Evolutionary conservation across 2,329 filamentous ascomycete species (phyloP), one percentile per base, ranked within the genome.

Genomic region (Hypoxylon sp.): DNA sequence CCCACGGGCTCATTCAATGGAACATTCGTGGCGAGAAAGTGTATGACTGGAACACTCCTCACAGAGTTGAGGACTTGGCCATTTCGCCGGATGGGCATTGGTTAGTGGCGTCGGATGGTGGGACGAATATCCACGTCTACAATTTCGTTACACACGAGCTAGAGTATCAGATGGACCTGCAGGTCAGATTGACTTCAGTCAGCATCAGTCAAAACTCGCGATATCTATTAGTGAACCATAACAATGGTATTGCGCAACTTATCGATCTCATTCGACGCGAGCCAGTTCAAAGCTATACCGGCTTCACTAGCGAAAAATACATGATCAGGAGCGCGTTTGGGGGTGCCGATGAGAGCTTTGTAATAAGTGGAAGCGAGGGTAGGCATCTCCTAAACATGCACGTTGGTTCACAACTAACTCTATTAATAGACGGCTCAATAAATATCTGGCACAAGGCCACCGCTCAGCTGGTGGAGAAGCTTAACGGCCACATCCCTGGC

Each of bases 391-490:
- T 11, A 51, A 25, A n/a, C 28, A 14, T 34, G 32, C 19, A 21
- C 17, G 13, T 13, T 32, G 23, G 7, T 19, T 55, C 5, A 14
- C n/a, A 6, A 19, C 68, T 72, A 53, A 72, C 51, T 14, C 2
- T 9, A 46, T 10, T 17, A 25, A 21, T 51, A 86, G 88, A 89
- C 69, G 89, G 89, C 1, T 85, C 87, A 61, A 87, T 98, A 45
- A 91, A 93, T 77, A 93, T 99, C 67, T 98, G 94, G 93, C 93
- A 97, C 78, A 96, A 93, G 79, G 91, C 90, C 62, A 93, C 91
- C 36, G 93, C 93, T 5, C 84, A 86, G 5, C 84, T 91, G 0
- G 89, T 99, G 5, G 92, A 94, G 75, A 90, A 88, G 51, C 83
- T 98, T 2, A 86, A 89, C 32, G 94, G 90, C 0, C 95, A 98